phyloP scores from a whole-genome alignment of 2,329 filamentous ascomycete genomes.

The Corynespora cassiicola region DNA sequence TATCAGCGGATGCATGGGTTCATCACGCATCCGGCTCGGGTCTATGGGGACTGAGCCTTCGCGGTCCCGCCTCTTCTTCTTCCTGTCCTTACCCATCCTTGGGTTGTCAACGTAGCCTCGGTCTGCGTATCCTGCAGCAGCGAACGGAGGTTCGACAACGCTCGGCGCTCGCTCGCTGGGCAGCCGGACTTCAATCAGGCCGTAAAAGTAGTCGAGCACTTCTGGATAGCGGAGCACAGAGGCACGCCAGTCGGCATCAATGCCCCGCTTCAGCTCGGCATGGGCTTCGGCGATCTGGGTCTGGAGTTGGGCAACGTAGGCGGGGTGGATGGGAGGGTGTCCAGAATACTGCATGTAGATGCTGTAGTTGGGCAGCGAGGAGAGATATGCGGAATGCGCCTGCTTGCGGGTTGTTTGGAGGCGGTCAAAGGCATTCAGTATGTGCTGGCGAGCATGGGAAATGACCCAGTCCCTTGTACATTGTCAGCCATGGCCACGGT shows the following conservation, averaged over 20 bases:
- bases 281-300: constrained; percentile 69
- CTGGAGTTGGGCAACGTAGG: constrained; percentile 49
- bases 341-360: constrained; percentile 55
- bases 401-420: constrained; percentile 49
- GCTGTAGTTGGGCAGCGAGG: constrained; percentile 53
- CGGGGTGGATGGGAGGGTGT: constrained; percentile 50
- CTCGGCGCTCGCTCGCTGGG: constrained; percentile 60
- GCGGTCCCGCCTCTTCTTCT: constrained; percentile 41
- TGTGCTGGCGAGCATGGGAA: constrained; percentile 51
- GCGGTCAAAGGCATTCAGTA: constrained; percentile 52
- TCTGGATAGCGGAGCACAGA: constrained; percentile 80
- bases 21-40: too few species aligned
- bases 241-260: constrained; percentile 79
- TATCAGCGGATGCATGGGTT: constrained; percentile 23
- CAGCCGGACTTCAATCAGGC: constrained; percentile 70
- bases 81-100: constrained; percentile 32
- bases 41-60: constrained; percentile 38
- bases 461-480: constrained; percentile 53
- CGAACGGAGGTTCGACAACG: constrained; percentile 48
- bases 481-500: too few species aligned
- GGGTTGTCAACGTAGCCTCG: constrained; percentile 37
- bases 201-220: constrained; percentile 80
- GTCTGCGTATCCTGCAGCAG: constrained; percentile 45
- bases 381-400: constrained; percentile 51
- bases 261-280: constrained; percentile 71